phyloP scores from a whole-genome alignment of 2,329 filamentous ascomycete genomes.

The Diaporthe sp. region DNA sequence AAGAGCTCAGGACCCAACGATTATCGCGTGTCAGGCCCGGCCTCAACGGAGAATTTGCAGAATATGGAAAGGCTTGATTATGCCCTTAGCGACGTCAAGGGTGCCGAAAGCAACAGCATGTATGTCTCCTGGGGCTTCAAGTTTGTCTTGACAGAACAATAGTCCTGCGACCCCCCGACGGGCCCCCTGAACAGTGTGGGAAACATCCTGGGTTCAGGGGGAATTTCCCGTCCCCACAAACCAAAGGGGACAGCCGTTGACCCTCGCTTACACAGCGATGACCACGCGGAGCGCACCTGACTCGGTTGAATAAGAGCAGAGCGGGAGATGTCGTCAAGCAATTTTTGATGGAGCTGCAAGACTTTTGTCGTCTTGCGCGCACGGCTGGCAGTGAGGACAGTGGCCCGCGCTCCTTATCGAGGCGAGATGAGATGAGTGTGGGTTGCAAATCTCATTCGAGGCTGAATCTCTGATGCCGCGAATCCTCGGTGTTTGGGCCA shows the following conservation, averaged over 20 bases:
- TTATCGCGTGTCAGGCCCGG: conserved; percentile 4
- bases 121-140: background rate
- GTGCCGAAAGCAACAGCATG: background rate
- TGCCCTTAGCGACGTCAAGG: background rate
- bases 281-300: background rate
- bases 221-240: conserved; percentile 12
- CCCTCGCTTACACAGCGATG: conserved; percentile 1
- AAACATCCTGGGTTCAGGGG: conserved; percentile 26
- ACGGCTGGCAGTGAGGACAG: background rate
- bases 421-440: background rate
- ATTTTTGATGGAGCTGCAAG: background rate
- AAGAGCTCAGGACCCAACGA: background rate
- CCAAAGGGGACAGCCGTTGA: conserved; percentile 18
- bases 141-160: background rate
- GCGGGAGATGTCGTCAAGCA: background rate
- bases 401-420: background rate
- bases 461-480: background rate
- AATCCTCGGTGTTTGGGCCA: background rate
- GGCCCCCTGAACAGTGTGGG: conserved; percentile 18
- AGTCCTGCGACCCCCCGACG: background rate
- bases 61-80: conserved; percentile 2
- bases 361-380: background rate
- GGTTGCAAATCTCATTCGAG: background rate
- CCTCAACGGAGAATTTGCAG: conserved; percentile 4
- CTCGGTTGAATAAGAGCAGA: background rate